Conservation (phyloP, 2,329 filamentous ascomycete species). For the Penicillium corylophilum region DNA sequence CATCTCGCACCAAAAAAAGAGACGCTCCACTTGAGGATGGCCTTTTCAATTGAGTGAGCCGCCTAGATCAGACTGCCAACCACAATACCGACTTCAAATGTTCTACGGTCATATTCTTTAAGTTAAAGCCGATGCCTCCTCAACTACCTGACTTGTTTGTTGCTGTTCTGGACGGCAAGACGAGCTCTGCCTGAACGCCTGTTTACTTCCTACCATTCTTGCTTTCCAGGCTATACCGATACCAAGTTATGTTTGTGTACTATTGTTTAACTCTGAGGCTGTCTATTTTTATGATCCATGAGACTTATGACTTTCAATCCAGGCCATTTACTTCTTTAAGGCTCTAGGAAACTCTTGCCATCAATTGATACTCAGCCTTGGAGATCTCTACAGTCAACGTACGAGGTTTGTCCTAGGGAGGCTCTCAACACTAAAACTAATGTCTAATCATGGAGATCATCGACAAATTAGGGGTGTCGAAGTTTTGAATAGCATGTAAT, state of each 20-base stretch:
- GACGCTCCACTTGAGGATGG: background rate
- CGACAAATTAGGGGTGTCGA: no score
- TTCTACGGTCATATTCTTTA: background rate
- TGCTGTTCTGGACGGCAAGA: background rate
- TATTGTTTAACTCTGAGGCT: no score
- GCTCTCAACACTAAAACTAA: no score
- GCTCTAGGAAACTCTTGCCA: no score
- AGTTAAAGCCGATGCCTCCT: background rate
- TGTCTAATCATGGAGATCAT: background rate
- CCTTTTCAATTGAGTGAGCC: background rate
- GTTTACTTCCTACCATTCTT: background rate
- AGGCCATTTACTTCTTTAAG: background rate
- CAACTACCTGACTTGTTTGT: background rate
- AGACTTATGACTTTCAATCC: background rate
- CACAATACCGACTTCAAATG: background rate
- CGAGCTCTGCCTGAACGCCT: background rate
- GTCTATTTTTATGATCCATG: background rate
- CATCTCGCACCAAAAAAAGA: background rate
- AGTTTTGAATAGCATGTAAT: background rate
- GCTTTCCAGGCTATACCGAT: background rate
- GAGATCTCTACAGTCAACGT: no score
- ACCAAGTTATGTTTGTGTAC: background rate
- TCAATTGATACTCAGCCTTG: no score
- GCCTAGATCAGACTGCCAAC: background rate
- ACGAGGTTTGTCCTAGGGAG: no score